These are phyloP conservation scores for Phanerochaete sordida DNA, from an alignment of 768 basidiomycete species.

Conservation along the genomic window DNA sequence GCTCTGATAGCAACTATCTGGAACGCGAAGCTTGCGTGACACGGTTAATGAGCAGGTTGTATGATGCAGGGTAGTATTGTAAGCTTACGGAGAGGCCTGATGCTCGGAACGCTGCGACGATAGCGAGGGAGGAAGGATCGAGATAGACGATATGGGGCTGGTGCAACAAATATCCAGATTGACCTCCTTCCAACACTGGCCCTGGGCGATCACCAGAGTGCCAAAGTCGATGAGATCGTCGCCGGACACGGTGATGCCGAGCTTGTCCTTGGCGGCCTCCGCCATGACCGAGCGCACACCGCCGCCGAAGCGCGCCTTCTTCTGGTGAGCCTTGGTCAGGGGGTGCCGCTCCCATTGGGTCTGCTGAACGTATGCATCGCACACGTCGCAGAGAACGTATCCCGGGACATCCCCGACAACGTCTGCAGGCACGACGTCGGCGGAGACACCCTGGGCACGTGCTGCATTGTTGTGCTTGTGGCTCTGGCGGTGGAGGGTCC, in stretches of 20 bases:
- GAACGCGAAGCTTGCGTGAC: not conserved
- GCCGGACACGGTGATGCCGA: slow-evolving; percentile 40
- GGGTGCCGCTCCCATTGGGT: slow-evolving; percentile 34
- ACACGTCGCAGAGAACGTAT: slow-evolving; percentile 26
- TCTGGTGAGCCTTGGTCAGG: slow-evolving; percentile 25
- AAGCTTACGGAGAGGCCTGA: not conserved
- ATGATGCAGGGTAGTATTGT: too few relatives aligned
- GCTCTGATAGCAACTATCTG: not conserved
- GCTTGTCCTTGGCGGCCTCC: slow-evolving; percentile 52
- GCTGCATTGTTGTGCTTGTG: slow-evolving; percentile 19
- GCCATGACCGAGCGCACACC: slow-evolving; percentile 44
- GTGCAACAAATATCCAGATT: slow-evolving; percentile 10
- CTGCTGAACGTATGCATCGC: slow-evolving; percentile 27
- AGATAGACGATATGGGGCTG: slow-evolving; percentile 1
- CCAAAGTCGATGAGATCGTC: slow-evolving; percentile 46
- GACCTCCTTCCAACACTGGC: slow-evolving; percentile 14
- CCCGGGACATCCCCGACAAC: slow-evolving; percentile 8
- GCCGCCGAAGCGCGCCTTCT: slow-evolving; percentile 34
- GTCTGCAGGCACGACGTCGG: slow-evolving; percentile 29
- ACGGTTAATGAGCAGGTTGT: not conserved
- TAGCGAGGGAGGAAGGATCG: not conserved
- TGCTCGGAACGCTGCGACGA: not conserved
- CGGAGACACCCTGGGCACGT: slow-evolving; percentile 15
- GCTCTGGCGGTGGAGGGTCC: slow-evolving; percentile 25
- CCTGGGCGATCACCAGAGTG: slow-evolving; percentile 38